phyloP scores from a whole-genome alignment of 805 yeast genomes.

The Yarrowia phangngaensis region DNA sequence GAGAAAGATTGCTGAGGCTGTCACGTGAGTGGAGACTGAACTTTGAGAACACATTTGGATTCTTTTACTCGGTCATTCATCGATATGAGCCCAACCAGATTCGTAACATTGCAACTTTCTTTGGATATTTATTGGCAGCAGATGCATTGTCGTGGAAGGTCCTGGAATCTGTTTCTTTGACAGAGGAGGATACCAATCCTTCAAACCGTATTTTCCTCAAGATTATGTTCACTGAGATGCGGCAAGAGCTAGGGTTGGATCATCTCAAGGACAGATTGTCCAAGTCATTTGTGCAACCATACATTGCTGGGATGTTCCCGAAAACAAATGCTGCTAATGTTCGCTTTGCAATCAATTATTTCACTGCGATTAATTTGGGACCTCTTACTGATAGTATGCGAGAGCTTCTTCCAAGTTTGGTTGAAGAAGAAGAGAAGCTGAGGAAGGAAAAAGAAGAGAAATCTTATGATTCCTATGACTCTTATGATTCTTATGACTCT shows the following conservation, averaged over 20 bases:
- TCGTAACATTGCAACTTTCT: slow-evolving; percentile 74
- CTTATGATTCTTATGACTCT: not conserved
- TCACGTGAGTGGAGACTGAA: slow-evolving; percentile 55
- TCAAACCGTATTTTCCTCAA: slow-evolving; percentile 75
- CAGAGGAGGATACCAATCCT: slow-evolving; percentile 71
- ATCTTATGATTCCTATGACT: not conserved
- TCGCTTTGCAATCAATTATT: slow-evolving; percentile 79
- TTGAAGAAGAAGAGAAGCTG: slow-evolving; percentile 21
- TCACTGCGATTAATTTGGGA: slow-evolving; percentile 90
- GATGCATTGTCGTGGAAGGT: slow-evolving; percentile 65
- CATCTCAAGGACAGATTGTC: slow-evolving; percentile 49
- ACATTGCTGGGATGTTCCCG: slow-evolving; percentile 64
- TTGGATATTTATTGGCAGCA: slow-evolving; percentile 77
- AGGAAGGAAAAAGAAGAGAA: not conserved
- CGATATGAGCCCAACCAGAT: slow-evolving; percentile 68
- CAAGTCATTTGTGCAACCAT: slow-evolving; percentile 52
- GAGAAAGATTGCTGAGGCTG: slow-evolving; percentile 56
- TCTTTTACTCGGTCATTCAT: slow-evolving; percentile 56
- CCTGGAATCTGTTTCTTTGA: slow-evolving; percentile 53
- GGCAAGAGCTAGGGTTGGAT: slow-evolving; percentile 65
- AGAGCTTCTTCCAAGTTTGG: slow-evolving; percentile 38
- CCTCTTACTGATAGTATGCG: slow-evolving; percentile 80
- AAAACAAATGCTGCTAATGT: slow-evolving; percentile 38
- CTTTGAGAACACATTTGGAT: slow-evolving; percentile 52
- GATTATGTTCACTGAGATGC: slow-evolving; percentile 72